Evolutionary conservation across 2,329 filamentous ascomycete species (phyloP).

Genomic region (Neonectria sp.): DNA sequence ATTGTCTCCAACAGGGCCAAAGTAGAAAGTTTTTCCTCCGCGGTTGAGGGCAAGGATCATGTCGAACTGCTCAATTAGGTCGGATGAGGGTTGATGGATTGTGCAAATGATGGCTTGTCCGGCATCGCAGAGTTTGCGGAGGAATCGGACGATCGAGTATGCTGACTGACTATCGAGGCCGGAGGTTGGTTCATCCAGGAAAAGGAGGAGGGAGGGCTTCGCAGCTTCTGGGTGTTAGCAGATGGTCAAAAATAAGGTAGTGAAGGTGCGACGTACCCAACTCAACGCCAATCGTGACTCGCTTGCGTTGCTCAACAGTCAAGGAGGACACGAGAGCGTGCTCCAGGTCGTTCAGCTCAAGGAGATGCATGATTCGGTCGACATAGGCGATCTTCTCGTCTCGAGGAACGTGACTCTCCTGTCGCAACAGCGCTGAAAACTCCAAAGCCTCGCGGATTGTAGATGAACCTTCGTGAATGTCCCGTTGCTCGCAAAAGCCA

Average conservation of each 20-base stretch:
- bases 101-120: conserved; percentile 71
- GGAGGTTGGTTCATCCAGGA: conserved; percentile 71
- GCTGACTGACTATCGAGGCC: conserved; percentile 69
- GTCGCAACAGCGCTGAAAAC: conserved; percentile 75
- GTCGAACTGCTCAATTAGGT: conserved; percentile 69
- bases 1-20: conserved; percentile 65
- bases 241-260: background rate
- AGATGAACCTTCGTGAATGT: conserved; percentile 73
- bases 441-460: conserved; percentile 76
- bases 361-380: conserved; percentile 73
- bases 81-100: conserved; percentile 70
- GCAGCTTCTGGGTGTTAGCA: conserved; percentile 47
- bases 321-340: conserved; percentile 72
- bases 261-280: conserved; percentile 49
- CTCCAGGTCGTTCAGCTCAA: conserved; percentile 75
- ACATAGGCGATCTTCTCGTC: conserved; percentile 76
- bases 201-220: conserved; percentile 70
- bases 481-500: conserved; percentile 74
- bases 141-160: conserved; percentile 71
- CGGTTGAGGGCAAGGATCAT: conserved; percentile 64
- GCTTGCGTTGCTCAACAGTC: conserved; percentile 69
- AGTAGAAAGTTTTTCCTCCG: conserved; percentile 66
- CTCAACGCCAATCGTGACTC: conserved; percentile 68
- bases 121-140: conserved; percentile 69
- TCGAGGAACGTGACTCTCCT: conserved; percentile 66